Conservation (phyloP, 2,329 filamentous ascomycete genomes). For the Aspergillus sp. region DNA sequence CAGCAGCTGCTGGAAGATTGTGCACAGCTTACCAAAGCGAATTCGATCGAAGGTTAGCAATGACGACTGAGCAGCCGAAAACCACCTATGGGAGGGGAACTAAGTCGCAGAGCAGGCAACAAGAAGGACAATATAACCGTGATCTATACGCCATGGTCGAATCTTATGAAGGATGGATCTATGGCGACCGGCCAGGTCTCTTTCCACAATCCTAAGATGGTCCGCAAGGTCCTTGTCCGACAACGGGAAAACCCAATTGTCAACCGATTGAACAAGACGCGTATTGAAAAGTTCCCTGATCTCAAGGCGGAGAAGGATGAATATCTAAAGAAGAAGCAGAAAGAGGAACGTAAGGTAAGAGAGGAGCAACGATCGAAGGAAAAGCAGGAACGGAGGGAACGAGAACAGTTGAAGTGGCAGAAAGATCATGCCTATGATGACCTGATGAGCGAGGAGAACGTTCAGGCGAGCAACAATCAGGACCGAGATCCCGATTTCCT, state of each 20-base stretch:
- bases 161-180: constrained; percentile 89
- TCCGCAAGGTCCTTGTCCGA: constrained; percentile 77
- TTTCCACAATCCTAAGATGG: constrained; percentile 83
- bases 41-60: constrained; percentile 84
- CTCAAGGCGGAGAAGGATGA: constrained; percentile 80
- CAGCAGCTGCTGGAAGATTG: constrained; percentile 76
- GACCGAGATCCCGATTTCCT: constrained; percentile 71
- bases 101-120: constrained; percentile 64
- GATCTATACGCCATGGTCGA: constrained; percentile 97
- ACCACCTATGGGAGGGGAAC: background rate
- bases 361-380: constrained; percentile 45
- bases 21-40: constrained; percentile 97
- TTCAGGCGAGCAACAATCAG: constrained; percentile 80
- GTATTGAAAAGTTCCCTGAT: constrained; percentile 83
- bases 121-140: constrained; percentile 97
- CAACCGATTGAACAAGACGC: constrained; percentile 98
- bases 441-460: constrained; percentile 78
- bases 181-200: constrained; percentile 96
- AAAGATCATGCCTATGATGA: constrained; percentile 99
- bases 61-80: background rate
- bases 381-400: constrained; percentile 63
- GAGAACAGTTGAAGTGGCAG: constrained; percentile 87
- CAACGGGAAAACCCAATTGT: constrained; percentile 85
- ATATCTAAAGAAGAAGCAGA: constrained; percentile 68
- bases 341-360: constrained; percentile 57